Evolutionary conservation across 2,329 filamentous ascomycete genomes (phyloP).

Genomic region (Xylaria sp.): DNA sequence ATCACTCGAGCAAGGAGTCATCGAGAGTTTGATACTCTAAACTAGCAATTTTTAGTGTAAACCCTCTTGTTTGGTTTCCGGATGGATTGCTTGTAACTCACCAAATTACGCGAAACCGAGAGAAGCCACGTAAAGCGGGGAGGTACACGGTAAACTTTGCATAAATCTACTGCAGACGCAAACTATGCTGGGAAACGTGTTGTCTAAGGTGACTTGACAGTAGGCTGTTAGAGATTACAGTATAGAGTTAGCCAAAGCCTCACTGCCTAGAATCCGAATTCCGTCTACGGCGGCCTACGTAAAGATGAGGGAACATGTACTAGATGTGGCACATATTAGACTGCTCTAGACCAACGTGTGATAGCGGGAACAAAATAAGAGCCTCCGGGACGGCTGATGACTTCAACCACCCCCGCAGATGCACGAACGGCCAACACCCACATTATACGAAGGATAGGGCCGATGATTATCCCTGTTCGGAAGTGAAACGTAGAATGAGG

Average conservation of each 20-base stretch:
- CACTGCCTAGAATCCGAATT: background rate
- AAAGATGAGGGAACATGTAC: background rate
- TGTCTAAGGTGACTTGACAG: background rate
- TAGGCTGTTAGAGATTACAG: background rate
- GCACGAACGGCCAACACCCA: background rate
- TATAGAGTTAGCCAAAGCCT: background rate
- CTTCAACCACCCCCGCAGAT: slow-evolving; percentile 1
- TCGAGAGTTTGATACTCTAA: background rate
- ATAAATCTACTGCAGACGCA: background rate
- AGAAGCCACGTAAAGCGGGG: background rate
- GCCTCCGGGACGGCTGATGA: background rate
- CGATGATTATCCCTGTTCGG: no score
- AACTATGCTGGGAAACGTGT: background rate
- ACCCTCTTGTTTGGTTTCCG: background rate
- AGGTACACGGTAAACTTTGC: background rate
- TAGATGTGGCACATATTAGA: background rate
- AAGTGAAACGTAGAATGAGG: background rate
- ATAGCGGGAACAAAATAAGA: background rate
- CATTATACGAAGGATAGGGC: background rate
- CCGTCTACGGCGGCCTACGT: background rate
- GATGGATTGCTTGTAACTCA: background rate
- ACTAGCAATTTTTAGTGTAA: background rate
- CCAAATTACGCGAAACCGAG: background rate
- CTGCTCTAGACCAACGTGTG: background rate
- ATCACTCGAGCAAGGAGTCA: background rate